Evolutionary conservation across 1,284 basidiomycete genomes (phyloP), one percentile per base, ranked within the genome.

Genomic region (Microbotryum silenes-acaulis): DNA sequence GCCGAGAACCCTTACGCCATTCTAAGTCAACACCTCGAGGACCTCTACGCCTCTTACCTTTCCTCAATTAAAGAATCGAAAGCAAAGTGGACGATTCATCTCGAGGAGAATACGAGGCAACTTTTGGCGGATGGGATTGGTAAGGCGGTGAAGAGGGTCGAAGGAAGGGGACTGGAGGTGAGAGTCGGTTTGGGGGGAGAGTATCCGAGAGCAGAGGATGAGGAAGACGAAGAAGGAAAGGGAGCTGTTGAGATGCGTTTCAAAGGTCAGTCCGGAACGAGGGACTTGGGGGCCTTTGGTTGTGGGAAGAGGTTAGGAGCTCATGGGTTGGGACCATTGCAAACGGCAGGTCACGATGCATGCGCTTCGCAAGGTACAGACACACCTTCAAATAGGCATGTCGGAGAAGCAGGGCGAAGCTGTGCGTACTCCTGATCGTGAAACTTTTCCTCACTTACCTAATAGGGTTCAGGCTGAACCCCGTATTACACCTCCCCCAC

Each of bases 171-270:
- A 4, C 61, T 74, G 6, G 80, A 80, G 56, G 78, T 89, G 23
- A 78, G 78, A 25, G 79, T 84, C 4, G 64, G 75, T 9, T 79
- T 79, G 33, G 82, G 84, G 1, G 82, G 83, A 23, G 62, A 75
- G 6, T 56, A 78, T 90, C n/a, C 78, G 78, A 23, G 77, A 78
- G 46, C 73, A 90, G 42, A 79, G 89, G 23, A 86, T 90, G 74
- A 79, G 84, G 64, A 91, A 91, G 74, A 87, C 85, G 25, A 62
- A 74, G 14, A 78, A 83, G 48, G 90, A 91, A 71, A 76, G 90
- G 16, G 81, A 81, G 10, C 79, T 91, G 55, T 73, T 91, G 73
- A 82, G 81, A 69, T 91, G 88, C 72, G 87, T 80, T 5, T 91
- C 90, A 71, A 85, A 89, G 80, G 88, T 89, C 51, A 60, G 75